Conservation (phyloP, 1,284 basidiomycete species). For the Mycena citricolor region DNA sequence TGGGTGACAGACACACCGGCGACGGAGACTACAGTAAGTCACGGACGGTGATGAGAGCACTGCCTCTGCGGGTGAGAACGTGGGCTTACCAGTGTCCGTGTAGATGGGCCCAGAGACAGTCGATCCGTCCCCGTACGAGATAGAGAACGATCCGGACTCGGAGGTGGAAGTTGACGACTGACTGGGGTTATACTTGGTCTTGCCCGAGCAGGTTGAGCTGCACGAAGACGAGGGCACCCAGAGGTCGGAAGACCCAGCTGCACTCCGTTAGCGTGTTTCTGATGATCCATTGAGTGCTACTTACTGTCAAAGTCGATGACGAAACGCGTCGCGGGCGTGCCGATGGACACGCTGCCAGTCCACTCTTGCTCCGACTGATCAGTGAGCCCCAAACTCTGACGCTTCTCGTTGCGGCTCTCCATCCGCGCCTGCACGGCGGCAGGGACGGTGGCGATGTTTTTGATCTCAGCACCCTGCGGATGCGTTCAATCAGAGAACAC, state of each 20-base stretch:
- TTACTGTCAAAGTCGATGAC: constrained; percentile 38
- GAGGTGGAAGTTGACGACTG: constrained; percentile 1
- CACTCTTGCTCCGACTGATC: constrained; percentile 27
- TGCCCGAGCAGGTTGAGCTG: constrained; percentile 2
- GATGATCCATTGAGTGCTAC: no score
- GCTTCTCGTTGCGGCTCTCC: constrained; percentile 20
- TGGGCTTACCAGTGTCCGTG: constrained; percentile 14
- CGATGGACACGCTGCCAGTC: constrained; percentile 33
- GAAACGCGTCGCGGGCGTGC: constrained; percentile 30
- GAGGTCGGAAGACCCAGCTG: constrained; percentile 12
- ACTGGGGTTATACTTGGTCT: neutral
- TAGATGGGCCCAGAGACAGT: constrained; percentile 22
- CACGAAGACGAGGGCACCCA: constrained; percentile 7
- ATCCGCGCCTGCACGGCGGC: constrained; percentile 18
- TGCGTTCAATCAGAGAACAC: no score
- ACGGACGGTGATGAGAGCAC: neutral
- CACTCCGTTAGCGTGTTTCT: no score
- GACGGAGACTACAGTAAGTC: constrained; percentile 30
- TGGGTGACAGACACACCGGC: constrained; percentile 30
- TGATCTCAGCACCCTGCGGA: constrained; percentile 24
- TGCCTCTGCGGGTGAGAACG: neutral
- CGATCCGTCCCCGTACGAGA: constrained; percentile 18
- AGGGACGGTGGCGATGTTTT: constrained; percentile 18
- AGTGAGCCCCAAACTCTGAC: constrained; percentile 25
- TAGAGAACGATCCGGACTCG: constrained; percentile 5